Conservation (phyloP, 2,329 filamentous ascomycete species). For the Ophiostoma triangulosporum region DNA sequence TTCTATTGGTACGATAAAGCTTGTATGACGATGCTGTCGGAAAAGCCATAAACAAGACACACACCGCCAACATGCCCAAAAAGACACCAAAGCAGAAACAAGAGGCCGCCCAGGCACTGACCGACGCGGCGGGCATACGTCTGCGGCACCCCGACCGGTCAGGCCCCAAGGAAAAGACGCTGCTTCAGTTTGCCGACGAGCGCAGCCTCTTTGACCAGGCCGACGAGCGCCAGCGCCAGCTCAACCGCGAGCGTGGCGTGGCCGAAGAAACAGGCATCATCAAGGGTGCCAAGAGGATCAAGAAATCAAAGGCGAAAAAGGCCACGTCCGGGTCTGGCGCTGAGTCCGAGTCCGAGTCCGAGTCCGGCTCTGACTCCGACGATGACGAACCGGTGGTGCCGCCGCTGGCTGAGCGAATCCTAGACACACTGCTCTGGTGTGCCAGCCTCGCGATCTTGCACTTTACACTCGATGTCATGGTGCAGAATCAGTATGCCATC, state of each 20-base stretch:
- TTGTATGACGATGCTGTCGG: background rate
- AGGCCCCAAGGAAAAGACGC: constrained; percentile 46
- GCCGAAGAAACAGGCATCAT: background rate
- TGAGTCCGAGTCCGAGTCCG: constrained; percentile 12
- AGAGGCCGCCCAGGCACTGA: constrained; percentile 36
- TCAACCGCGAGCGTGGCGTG: constrained; percentile 17
- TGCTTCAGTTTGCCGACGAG: constrained; percentile 60
- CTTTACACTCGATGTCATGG: constrained; percentile 65
- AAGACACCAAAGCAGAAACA: constrained; percentile 3
- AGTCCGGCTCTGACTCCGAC: constrained; percentile 23
- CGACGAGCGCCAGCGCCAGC: constrained; percentile 26
- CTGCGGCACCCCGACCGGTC: constrained; percentile 58
- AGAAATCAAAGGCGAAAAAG: constrained; percentile 3
- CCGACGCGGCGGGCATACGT: constrained; percentile 37
- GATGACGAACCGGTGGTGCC: constrained; percentile 22
- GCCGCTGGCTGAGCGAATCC: constrained; percentile 34
- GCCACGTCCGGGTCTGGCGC: constrained; percentile 2
- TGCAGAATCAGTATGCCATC: constrained; percentile 65
- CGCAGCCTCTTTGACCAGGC: constrained; percentile 42
- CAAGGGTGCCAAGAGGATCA: background rate
- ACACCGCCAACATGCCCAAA: background rate
- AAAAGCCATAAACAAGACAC: background rate
- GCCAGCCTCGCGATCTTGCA: constrained; percentile 57
- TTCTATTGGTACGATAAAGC: background rate
- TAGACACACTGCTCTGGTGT: constrained; percentile 45